These are phyloP conservation scores for Paracoccidioides lutzii DNA, from an alignment of 2,329 filamentous ascomycete genomes.

Conservation along the genomic window DNA sequence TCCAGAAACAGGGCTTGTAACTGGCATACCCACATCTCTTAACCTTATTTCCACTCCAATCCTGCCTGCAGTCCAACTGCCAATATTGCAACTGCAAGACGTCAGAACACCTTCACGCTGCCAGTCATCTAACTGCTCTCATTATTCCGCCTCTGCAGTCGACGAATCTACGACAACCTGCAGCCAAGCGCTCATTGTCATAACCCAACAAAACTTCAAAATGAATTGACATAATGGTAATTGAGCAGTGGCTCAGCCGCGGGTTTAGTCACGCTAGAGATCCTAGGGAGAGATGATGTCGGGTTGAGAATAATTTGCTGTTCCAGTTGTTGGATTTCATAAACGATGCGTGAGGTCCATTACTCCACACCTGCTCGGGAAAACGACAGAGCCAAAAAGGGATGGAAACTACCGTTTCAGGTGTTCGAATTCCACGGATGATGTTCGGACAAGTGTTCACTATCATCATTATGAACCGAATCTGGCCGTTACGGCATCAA, in stretches of 20 bases:
- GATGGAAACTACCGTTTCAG: too few species aligned
- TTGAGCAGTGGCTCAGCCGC: background rate
- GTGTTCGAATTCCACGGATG: too few species aligned
- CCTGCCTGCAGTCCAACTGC: too few species aligned
- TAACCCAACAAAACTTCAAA: constrained; percentile 1
- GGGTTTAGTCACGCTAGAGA: background rate
- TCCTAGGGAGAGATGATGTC: background rate
- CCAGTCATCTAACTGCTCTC: background rate
- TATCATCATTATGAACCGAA: too few species aligned
- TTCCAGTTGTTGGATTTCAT: constrained; percentile 3
- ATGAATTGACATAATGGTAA: background rate
- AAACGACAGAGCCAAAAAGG: too few species aligned
- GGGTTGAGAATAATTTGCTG: background rate
- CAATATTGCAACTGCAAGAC: background rate
- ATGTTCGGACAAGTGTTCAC: too few species aligned
- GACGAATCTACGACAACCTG: background rate
- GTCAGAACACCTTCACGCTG: background rate
- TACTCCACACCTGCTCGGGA: too few species aligned
- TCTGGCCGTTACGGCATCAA: too few species aligned
- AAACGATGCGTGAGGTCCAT: background rate
- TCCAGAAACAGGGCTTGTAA: background rate
- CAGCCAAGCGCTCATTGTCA: background rate
- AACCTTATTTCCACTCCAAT: background rate
- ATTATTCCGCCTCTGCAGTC: background rate
- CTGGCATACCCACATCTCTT: background rate